phyloP scores from a whole-genome alignment of 148 eudicot species.

The Fagopyrum tataricum region DNA sequence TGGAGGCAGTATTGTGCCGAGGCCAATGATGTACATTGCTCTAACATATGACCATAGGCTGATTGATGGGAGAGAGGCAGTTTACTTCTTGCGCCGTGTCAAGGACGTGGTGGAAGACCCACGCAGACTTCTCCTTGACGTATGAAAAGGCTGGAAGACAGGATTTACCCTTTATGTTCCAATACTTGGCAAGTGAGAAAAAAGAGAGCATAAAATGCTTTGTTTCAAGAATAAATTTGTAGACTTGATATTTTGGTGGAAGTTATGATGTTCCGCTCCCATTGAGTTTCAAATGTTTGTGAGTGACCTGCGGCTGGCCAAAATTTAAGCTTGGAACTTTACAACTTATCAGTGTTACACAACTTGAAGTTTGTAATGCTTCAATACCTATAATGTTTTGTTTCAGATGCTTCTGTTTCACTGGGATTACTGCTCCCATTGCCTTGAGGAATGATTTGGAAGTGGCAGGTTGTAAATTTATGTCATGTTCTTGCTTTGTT shows the following conservation, averaged over 20 bases:
- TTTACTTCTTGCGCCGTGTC: slow-evolving; percentile 78
- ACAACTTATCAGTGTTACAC: background rate
- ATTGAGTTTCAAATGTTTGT: background rate
- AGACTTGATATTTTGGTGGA: background rate
- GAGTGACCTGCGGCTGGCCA: slow-evolving; percentile 10
- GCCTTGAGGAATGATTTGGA: background rate
- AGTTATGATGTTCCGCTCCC: background rate
- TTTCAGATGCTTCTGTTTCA: background rate
- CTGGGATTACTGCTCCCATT: background rate
- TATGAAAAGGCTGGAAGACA: slow-evolving; percentile 27
- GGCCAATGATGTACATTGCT: slow-evolving; percentile 98
- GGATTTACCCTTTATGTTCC: background rate
- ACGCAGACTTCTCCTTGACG: slow-evolving; percentile 84
- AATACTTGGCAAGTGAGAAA: background rate
- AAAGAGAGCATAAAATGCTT: background rate
- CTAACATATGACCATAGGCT: slow-evolving; percentile 94
- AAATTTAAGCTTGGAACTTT: slow-evolving; percentile 6
- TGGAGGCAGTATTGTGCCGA: slow-evolving; percentile 55
- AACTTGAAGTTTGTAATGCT: background rate
- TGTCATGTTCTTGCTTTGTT: background rate
- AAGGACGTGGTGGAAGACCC: slow-evolving; percentile 99
- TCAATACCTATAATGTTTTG: background rate
- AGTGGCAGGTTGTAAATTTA: background rate
- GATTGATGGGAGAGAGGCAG: slow-evolving; percentile 96
- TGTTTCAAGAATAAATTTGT: background rate